Evolutionary conservation across 2,329 filamentous ascomycete species (phyloP).

Genomic region (Neospermospora avenae): DNA sequence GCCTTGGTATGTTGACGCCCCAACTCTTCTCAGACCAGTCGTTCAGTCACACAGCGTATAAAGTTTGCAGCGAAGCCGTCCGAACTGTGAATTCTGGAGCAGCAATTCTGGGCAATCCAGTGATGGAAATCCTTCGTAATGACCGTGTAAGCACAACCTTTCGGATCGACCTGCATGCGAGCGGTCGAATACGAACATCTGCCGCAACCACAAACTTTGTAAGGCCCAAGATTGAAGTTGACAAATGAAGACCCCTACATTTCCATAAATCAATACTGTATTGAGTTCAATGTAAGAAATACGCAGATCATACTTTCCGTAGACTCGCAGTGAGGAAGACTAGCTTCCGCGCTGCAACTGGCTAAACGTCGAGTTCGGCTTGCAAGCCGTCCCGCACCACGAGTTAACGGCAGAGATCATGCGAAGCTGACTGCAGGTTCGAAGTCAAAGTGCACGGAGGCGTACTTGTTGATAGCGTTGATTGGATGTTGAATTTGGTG

Average conservation of each 20-base stretch:
- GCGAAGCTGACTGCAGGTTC: not conserved
- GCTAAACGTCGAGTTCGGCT: not conserved
- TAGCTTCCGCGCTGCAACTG: not conserved
- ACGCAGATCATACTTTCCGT: not conserved
- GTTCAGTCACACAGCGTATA: not conserved
- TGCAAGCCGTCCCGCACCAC: not conserved
- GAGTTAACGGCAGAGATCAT: not conserved
- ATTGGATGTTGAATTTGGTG: no score
- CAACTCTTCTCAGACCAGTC: not conserved
- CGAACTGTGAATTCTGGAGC: not conserved
- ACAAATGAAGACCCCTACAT: no score
- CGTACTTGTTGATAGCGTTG: no score
- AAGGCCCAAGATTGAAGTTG: no score
- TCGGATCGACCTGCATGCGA: no score
- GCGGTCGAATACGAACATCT: no score
- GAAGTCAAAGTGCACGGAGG: no score
- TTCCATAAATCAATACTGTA: no score
- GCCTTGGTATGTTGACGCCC: not conserved
- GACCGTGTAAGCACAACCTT: no score
- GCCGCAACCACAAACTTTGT: no score
- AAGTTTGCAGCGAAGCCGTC: not conserved
- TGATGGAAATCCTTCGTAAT: not conserved
- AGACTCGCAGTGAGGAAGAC: not conserved
- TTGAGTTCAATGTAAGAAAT: no score
- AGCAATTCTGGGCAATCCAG: not conserved